Percentiles rank a stretch among this genome's conserved stretches.
phyloP scores from a whole-genome alignment of 148 eudicot species.

The Rhododendron vialii region DNA sequence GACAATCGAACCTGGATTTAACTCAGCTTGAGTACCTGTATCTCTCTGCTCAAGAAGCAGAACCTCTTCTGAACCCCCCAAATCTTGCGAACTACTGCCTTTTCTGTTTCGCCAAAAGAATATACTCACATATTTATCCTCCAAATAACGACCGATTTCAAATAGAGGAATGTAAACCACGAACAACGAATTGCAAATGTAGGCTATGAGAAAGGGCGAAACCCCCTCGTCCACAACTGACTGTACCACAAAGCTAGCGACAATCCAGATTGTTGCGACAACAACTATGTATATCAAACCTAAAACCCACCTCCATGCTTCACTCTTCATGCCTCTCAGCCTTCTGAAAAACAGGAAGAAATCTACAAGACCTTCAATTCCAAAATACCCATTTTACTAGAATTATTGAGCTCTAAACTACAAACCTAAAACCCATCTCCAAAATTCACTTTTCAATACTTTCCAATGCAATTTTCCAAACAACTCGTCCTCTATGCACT shows the following conservation, averaged over 20 bases:
- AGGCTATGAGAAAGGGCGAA: constrained; percentile 87
- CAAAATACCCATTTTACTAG: background rate
- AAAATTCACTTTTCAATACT: constrained; percentile 52
- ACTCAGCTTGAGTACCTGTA: constrained; percentile 21
- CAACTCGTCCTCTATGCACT: background rate
- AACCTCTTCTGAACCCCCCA: constrained; percentile 46
- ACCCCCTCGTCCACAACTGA: constrained; percentile 89
- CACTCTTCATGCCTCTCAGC: constrained; percentile 47
- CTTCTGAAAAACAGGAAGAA: background rate
- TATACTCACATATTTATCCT: constrained; percentile 49
- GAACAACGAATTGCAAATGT: constrained; percentile 91
- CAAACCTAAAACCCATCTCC: constrained; percentile 83
- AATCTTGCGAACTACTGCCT: constrained; percentile 26
- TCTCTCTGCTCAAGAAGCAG: constrained; percentile 46
- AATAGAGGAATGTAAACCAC: constrained; percentile 70
- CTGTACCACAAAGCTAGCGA: constrained; percentile 95
- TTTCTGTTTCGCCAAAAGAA: constrained; percentile 48
- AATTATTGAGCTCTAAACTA: background rate
- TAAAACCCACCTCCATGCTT: constrained; percentile 71
- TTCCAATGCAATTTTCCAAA: background rate
- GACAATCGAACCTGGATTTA: constrained; percentile 2
- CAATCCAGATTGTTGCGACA: constrained; percentile 95
- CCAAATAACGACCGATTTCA: constrained; percentile 66
- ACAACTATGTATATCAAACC: constrained; percentile 76
- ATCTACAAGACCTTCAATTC: background rate